A percentile compares a stretch with the other conserved stretches of the same genome.
phyloP scores from a whole-genome alignment of 2,329 filamentous ascomycete genomes.

The Alternaria sp. region DNA sequence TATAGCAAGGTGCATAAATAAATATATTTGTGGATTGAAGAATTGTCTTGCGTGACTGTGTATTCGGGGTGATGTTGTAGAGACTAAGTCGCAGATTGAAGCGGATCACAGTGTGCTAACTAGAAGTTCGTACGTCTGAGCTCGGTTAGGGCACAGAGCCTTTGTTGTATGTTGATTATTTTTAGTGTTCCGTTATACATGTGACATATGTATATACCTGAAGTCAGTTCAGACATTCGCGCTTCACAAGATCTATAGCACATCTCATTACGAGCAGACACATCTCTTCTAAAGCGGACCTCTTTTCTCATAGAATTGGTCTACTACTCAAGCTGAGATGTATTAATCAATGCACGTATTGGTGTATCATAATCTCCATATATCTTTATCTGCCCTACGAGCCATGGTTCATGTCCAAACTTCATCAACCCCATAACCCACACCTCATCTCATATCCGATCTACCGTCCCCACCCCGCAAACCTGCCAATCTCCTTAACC shows the following conservation, averaged over 20 bases:
- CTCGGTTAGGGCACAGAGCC: rapidly evolving
- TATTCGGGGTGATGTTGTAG: not conserved
- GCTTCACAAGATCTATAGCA: not conserved
- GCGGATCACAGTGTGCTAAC: no score
- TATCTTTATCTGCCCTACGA: not conserved
- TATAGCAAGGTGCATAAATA: not conserved
- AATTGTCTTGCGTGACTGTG: no score
- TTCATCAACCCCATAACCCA: not conserved
- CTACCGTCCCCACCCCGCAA: not conserved
- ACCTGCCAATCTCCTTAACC: conserved; percentile 24
- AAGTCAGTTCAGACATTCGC: not conserved
- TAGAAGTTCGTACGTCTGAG: no score
- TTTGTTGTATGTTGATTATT: rapidly evolving
- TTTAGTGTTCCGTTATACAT: not conserved
- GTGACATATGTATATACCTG: not conserved
- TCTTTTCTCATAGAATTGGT: rapidly evolving
- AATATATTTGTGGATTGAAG: not conserved
- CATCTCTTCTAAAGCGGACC: not conserved
- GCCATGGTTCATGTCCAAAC: no score
- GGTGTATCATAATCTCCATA: not conserved
- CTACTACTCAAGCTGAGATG: not conserved
- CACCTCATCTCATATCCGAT: not conserved
- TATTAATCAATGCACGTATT: not conserved
- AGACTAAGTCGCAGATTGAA: not conserved
- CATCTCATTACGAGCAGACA: not conserved